A percentile compares a stretch with the other conserved stretches of the same genome.
phyloP scores from a whole-genome alignment of 305 asterid species.

The Fraxinus angustifolia region DNA sequence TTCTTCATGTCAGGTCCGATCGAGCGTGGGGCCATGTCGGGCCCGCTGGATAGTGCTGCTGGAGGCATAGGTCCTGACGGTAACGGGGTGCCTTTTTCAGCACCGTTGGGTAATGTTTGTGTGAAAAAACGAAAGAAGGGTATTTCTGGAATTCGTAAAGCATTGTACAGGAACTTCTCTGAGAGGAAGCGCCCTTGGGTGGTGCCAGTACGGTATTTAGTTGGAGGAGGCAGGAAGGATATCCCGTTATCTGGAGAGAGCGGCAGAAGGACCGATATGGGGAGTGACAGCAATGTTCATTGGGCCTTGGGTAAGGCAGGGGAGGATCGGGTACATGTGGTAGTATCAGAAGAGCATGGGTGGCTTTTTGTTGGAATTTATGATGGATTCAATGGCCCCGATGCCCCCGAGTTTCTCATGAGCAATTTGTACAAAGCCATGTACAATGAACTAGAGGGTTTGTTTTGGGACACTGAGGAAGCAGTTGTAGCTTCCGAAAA shows the following conservation, averaged over 20 bases:
- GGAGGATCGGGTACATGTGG: conserved; percentile 98
- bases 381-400: conserved; percentile 99
- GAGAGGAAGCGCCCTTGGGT: conserved; percentile 53
- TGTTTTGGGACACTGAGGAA: conserved; percentile 84
- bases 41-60: conserved; percentile 57
- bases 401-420: conserved; percentile 96
- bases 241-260: conserved; percentile 29
- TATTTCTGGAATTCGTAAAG: conserved; percentile 66
- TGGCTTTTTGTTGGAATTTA: conserved; percentile 96
- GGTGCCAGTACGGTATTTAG: conserved; percentile 74
- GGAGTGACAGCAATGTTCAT: conserved; percentile 63
- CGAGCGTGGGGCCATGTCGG: conserved; percentile 88
- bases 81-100: conserved; percentile 77
- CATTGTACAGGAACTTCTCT: conserved; percentile 68
- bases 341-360: conserved; percentile 94
- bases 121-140: conserved; percentile 74
- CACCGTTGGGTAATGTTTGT: conserved; percentile 74
- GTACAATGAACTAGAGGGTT: conserved; percentile 85
- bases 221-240: conserved; percentile 54
- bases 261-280: conserved; percentile 49
- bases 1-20: conserved; percentile 98
- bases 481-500: conserved; percentile 40
- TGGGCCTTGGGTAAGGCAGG: conserved; percentile 98
- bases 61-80: conserved; percentile 34
- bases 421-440: conserved; percentile 80